Evolutionary conservation across 345 rosid species (phyloP), one percentile per base, ranked within the genome.

Genomic region (Gossypium mustelinum): DNA sequence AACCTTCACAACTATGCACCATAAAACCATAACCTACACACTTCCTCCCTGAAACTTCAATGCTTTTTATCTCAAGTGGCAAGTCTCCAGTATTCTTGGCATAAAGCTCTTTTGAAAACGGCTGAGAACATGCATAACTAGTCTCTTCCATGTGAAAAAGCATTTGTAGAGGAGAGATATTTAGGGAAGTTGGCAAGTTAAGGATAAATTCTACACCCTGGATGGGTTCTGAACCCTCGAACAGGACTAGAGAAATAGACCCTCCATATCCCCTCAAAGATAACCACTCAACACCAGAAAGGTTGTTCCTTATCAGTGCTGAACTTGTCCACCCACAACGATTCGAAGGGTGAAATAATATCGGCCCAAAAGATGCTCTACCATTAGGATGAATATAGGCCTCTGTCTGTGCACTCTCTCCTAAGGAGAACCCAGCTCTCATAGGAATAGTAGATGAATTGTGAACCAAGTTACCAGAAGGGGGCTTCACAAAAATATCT

Each of bases 211-310:
- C 91, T 81, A 92, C 67, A 68, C 69, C 84, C 45, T 80, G 80
- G 41, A 89, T 76, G 52, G 86, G 89, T 60, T 84, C 84, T 24
- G 91, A 86, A 67, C 83, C 86, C 71, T 87, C 92, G 25, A 84
- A 66, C 69, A 91, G 71, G 48, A 73, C 81, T 48, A 91, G 78
- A 16, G 92, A 86, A 79, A 75, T 75, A 1, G 81, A 87, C 14
- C 89, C 92, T 56, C 93, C 93, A 45, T 59, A 58, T 78, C 97
- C 93, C 77, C 66, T 79, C 81, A 91, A 79, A 76, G 90, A 78
- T 58, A 89, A 70, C 95, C 95, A 88, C 80, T 90, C 97, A 67
- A 91, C 92, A 73, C 90, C 93, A 63, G 93, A 86, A 34, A 91
- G 89, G 73, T 94, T 90, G 82, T 86, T 86, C 79, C 89, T 86